Conservation (phyloP, 2,329 filamentous ascomycete species). For the Dryadomyces quercivorus region DNA sequence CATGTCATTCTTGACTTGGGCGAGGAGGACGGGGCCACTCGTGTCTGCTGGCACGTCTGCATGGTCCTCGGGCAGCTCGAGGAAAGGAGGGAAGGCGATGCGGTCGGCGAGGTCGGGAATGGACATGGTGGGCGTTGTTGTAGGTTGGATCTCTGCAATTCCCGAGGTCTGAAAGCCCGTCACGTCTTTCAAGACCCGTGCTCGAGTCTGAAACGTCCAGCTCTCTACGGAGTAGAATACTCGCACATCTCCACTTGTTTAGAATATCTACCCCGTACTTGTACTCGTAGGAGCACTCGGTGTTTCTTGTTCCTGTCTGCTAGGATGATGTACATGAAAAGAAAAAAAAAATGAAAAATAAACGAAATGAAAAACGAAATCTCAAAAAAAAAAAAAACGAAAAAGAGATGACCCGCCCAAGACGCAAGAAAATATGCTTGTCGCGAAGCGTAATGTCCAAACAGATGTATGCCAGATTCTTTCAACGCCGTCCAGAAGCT, state of each 20-base stretch:
- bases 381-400: not conserved
- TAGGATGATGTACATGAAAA: not conserved
- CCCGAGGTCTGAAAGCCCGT: no score
- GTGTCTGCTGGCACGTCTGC: not conserved
- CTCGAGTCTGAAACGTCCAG: no score
- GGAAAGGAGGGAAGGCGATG: conserved; percentile 22
- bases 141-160: no score
- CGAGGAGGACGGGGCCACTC: conserved; percentile 26
- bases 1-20: conserved; percentile 32
- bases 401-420: no score
- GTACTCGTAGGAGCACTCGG: not conserved
- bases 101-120: conserved; percentile 22
- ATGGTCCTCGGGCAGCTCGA: conserved; percentile 16
- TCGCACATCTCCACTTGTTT: not conserved
- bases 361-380: not conserved
- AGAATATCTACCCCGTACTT: not conserved
- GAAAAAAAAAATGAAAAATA: not conserved
- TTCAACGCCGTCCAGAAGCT: not conserved
- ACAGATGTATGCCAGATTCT: not conserved
- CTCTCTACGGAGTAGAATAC: no score
- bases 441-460: no score
- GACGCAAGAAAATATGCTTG: no score
- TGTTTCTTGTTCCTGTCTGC: not conserved
- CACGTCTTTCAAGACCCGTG: no score
- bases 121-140: no score